Base-by-base conservation (phyloP, 441 rosid genomes). In the Euphorbia celastroides region DNA sequence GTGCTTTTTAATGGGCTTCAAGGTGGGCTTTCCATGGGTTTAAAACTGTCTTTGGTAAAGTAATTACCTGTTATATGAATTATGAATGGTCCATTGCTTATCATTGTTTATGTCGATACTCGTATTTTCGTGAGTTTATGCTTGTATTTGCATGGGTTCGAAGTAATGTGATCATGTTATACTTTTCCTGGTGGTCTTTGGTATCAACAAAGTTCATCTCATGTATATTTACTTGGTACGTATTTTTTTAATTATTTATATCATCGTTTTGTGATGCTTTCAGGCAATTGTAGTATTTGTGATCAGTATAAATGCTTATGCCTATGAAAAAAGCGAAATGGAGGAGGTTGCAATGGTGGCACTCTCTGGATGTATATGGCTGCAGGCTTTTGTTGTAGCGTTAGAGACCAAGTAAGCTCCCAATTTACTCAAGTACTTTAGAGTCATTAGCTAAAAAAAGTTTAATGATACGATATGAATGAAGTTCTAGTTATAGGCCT, bases 361-460 rank as follows among this genome's bases (percentile, higher is more conserved):
- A 55, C 96, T 95, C 70, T 92, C 99, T n/a, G 98, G 99, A 74
- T 90, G 93, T 77, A 88, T 95, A 76, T 95, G 99, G 97, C 80
- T 95, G 81, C 99, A 95, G 80, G 99, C 98, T 44, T 92, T 92
- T 67, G 97, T 95, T 68, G 93, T 95, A 70, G 74, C 93, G 67
- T 66, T 90, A 54, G 99, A 95, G 84, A 95, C 99, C 77, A 95
- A 88, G 99, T 92, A 86, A 70, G 91, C 74, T 67, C 65, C 64
- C 58, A n/a, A 65, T 57, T 38, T 16, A 27, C 60, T 10, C 36
- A 19, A 19, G 11, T 3, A 30, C 22, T 60, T n/a, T 1, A 19
- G 23, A 8, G 25, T 58, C 27, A 14, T 14, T 31, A 44, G 30
- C 28, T 69, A 25, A 27, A 34, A 8, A 16, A 42, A 44, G 7